A percentile compares a stretch with the other conserved stretches of the same genome.
Evolutionary conservation across 192 early-diverging fungal genomes (phyloP).

Genomic region (Backusella tarrabulga): DNA sequence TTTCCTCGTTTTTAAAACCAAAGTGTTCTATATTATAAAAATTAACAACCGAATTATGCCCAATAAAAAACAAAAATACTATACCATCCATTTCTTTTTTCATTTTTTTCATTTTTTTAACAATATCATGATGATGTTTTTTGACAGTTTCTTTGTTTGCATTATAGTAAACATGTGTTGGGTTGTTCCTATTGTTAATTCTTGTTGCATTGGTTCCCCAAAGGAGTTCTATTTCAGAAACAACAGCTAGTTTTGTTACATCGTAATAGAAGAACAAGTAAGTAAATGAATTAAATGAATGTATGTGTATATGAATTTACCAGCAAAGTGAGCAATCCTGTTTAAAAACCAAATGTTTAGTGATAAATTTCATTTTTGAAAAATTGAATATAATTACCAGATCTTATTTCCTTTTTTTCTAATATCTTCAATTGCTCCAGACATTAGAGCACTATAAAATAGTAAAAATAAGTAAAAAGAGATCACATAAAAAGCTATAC

Average conservation of each 20-base stretch:
- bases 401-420: neutral
- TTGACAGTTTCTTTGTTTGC: neutral
- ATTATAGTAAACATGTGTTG: neutral
- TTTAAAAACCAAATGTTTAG: neutral
- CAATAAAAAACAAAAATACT: neutral
- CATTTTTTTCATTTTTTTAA: neutral
- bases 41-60: neutral
- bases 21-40: neutral
- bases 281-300: neutral
- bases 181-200: neutral
- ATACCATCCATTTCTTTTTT: neutral
- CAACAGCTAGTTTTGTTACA: neutral
- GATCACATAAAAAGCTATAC: neutral
- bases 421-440: neutral
- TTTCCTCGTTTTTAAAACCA: too few species aligned
- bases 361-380: neutral
- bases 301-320: neutral
- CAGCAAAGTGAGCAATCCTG: neutral
- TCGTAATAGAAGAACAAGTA: neutral
- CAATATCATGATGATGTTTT: neutral
- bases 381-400: neutral
- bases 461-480: neutral
- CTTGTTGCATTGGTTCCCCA: neutral
- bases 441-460: neutral
- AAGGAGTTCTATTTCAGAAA: neutral